Conservation (phyloP, 2,329 filamentous ascomycete species). For the Ascomycota sp. region DNA sequence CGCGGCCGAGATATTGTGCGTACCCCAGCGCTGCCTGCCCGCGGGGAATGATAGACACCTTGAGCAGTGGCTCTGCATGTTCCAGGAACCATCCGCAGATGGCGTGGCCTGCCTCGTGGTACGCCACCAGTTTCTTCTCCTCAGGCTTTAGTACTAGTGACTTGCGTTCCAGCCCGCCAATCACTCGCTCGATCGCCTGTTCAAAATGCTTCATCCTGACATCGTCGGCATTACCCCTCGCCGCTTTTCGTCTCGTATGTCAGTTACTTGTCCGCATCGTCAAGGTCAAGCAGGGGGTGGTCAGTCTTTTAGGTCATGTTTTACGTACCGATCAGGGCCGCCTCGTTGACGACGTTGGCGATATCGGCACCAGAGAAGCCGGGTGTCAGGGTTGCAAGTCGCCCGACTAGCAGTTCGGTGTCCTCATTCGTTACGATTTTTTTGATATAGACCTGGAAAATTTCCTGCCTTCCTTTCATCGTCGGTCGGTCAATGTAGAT, state of each 20-base stretch:
- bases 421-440: slow-evolving; percentile 92
- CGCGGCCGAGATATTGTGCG: slow-evolving; percentile 86
- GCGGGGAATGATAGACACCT: slow-evolving; percentile 95
- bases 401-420: slow-evolving; percentile 67
- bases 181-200: slow-evolving; percentile 89
- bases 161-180: slow-evolving; percentile 93
- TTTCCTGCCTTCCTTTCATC: slow-evolving; percentile 90
- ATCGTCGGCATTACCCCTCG: slow-evolving; percentile 57
- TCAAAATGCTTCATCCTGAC: slow-evolving; percentile 88
- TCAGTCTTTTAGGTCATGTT: too few relatives aligned
- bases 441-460: slow-evolving; percentile 82
- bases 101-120: slow-evolving; percentile 94
- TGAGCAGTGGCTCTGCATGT: slow-evolving; percentile 89
- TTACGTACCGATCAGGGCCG: slow-evolving; percentile 71
- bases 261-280: slow-evolving; percentile 8
- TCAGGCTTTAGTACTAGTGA: slow-evolving; percentile 80
- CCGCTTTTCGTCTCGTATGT: slow-evolving; percentile 33
- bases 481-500: slow-evolving; percentile 89
- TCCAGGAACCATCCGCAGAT: slow-evolving; percentile 98
- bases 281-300: too few relatives aligned
- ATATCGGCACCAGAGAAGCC: slow-evolving; percentile 97
- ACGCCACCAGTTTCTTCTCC: slow-evolving; percentile 91
- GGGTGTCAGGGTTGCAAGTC: slow-evolving; percentile 78
- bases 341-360: slow-evolving; percentile 95
- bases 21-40: slow-evolving; percentile 88